Evolutionary conservation across 2,329 filamentous ascomycete species (phyloP), one percentile per base, ranked within the genome.

Genomic region (Bipolaris cookei): DNA sequence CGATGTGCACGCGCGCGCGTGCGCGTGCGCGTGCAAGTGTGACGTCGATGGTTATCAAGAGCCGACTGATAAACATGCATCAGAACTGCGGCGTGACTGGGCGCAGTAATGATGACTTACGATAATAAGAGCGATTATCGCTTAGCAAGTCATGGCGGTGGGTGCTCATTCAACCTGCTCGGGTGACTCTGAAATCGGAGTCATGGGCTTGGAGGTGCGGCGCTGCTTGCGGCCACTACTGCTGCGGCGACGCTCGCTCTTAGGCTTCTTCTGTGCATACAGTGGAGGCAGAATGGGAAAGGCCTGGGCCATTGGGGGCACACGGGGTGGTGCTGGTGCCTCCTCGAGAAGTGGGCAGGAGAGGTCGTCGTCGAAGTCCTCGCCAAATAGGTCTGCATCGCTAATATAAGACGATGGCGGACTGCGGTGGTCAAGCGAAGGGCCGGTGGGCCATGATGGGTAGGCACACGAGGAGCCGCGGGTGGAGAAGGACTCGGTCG

Each of bases 151-250:
- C 46, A 28, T 43, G 32, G 16, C 13, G n/a, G 3, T 13, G 8
- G 2, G 21, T n/a, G 56, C 49, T 77, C 70, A 78, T 66, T 77
- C 76, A 20, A 67, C 66, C 14, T 72, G 70, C 62, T 77, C 75
- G 18, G 74, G 73, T 6, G 73, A 75, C 69, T 79, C 77, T 10
- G 74, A 67, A 56, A 79, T 78, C 53, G 76, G 76, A 52, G 72
- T 74, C 76, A 79, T 78, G 11, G 77, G 76, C 69, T 77, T 78
- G 41, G 75, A 76, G 2, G 73, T 63, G 51, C 76, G 71, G 39
- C 74, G 69, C 55, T 71, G 69, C 71, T 78, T 79, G 62, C 72
- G 70, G 42, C 70, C 73, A 55, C 75, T 78, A 67, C 74, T 73
- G 65, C 74, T 73, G 65, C 76, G 70, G 61, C 75, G 72, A 42